phyloP scores from a whole-genome alignment of 176 grass and related monocot species.

The Puccinellia tenuiflora region DNA sequence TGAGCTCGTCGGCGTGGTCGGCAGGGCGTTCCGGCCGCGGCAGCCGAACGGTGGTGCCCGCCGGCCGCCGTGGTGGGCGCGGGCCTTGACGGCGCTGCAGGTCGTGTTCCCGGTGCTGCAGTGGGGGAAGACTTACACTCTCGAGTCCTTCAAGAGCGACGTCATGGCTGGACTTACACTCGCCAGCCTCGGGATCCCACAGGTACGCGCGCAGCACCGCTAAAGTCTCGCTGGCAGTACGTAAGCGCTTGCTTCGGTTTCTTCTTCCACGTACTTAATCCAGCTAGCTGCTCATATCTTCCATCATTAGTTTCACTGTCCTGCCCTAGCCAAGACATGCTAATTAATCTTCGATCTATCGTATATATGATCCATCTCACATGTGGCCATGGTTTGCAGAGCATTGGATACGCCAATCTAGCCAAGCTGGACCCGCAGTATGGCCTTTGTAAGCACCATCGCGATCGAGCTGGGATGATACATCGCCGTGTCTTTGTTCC shows the following conservation, averaged over 20 bases:
- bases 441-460: conserved; percentile 84
- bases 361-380: not conserved
- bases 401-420: conserved; percentile 94
- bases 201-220: conserved; percentile 32
- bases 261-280: not conserved
- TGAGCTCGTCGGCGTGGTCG: conserved; percentile 33
- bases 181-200: conserved; percentile 91
- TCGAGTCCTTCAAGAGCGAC: conserved; percentile 75
- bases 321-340: not conserved
- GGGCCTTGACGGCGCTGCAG: conserved; percentile 39
- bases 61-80: conserved; percentile 13
- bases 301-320: not conserved
- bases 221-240: too few relatives aligned
- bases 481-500: not conserved
- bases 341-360: not conserved
- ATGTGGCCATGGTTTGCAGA: conserved; percentile 41
- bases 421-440: conserved; percentile 92
- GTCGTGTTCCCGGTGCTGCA: conserved; percentile 75
- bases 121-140: conserved; percentile 73
- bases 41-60: not conserved
- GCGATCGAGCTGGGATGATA: not conserved
- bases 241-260: not conserved
- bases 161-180: conserved; percentile 88
- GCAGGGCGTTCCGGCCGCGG: conserved; percentile 40
- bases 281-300: not conserved